Percentiles rank a stretch among this genome's conserved stretches.
Conservation (phyloP, 1,284 basidiomycete species). For the Schizophyllum commune region DNA sequence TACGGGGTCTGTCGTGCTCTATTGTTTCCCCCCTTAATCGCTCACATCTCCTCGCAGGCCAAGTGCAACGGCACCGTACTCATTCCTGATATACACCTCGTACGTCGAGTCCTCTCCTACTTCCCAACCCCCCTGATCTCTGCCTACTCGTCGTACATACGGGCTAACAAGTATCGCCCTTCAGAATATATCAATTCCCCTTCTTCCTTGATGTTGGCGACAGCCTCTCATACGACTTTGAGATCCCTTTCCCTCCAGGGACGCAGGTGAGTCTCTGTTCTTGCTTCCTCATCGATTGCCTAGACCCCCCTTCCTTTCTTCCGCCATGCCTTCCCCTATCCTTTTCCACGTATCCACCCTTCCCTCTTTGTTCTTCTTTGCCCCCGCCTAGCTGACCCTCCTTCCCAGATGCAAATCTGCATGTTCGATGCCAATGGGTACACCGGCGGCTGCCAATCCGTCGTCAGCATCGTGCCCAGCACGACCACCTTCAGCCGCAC, state of each 20-base stretch:
- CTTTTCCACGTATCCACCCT: too few relatives aligned
- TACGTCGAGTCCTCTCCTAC: not conserved
- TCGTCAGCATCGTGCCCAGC: constrained; percentile 44
- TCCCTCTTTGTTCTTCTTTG: too few relatives aligned
- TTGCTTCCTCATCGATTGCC: too few relatives aligned
- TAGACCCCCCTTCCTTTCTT: too few relatives aligned
- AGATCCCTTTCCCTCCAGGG: not conserved
- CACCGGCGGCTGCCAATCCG: constrained; percentile 45
- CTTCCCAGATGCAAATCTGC: constrained; percentile 10
- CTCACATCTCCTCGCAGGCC: not conserved
- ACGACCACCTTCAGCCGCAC: constrained; percentile 23
- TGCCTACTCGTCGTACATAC: not conserved
- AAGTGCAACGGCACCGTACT: not conserved
- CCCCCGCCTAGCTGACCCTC: not conserved
- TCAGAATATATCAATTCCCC: not conserved
- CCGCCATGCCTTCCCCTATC: too few relatives aligned
- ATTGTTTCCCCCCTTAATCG: too few relatives aligned
- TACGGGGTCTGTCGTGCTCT: too few relatives aligned
- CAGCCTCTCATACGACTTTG: not conserved
- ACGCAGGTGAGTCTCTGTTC: not conserved
- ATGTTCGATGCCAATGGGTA: constrained; percentile 14
- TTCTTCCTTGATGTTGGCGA: not conserved
- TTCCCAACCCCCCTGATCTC: not conserved
- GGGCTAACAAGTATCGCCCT: not conserved
- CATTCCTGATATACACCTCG: not conserved